These are phyloP conservation scores for apple (Malus domestica) DNA, from an alignment of 306 rosid species.

Conservation along the genomic window ASM211411v1 NC_041790.1:31818001-31818500, in stretches of 20 bases:
- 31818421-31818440: not conserved
- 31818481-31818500: not conserved
- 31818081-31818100: no score
- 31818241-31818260: no score
- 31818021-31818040: accelerated
- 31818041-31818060: no score
- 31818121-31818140: no score
- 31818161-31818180: no score
- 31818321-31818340: not conserved
- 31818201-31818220: no score
- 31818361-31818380: not conserved
- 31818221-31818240: not conserved
- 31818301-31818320: not conserved
- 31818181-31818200: no score
- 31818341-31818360: not conserved
- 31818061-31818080: no score
- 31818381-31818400: not conserved
- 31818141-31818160: no score
- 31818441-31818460: not conserved
- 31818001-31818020: accelerated
- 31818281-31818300: not conserved
- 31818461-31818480: not conserved
- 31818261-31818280: not conserved
- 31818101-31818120: no score
- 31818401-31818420: not conserved